Conservation (phyloP, 2,329 filamentous ascomycete species). For the Talaromyces albobiverticillius region DNA sequence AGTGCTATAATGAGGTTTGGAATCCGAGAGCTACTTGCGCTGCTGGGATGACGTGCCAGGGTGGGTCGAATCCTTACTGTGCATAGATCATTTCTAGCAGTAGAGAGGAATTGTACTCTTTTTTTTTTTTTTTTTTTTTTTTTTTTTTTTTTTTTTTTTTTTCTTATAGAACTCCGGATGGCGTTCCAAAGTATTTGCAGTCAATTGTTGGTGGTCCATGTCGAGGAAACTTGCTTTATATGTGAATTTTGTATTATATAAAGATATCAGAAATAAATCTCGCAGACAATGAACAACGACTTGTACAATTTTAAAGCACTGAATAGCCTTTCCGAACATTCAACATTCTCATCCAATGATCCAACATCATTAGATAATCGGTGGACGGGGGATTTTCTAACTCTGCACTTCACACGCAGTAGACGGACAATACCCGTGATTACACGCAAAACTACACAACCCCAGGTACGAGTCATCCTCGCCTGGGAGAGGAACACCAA, state of each 20-base stretch:
- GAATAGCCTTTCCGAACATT: too few relatives aligned
- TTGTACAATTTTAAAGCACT: too few relatives aligned
- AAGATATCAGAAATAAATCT: too few relatives aligned
- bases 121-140: not conserved
- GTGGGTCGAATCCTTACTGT: slow-evolving; percentile 11
- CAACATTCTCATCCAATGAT: too few relatives aligned
- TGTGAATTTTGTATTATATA: too few relatives aligned
- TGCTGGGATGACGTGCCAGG: slow-evolving; percentile 6
- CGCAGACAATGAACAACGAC: too few relatives aligned
- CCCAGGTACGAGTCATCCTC: slow-evolving; percentile 40
- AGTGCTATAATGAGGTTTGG: slow-evolving; percentile 10
- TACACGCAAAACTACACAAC: slow-evolving; percentile 48
- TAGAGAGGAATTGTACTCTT: not conserved
- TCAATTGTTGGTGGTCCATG: too few relatives aligned
- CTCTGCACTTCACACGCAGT: slow-evolving; percentile 16
- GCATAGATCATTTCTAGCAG: not conserved
- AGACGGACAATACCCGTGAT: slow-evolving; percentile 46
- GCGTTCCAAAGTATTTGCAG: too few relatives aligned
- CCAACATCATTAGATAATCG: too few relatives aligned
- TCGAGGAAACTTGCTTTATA: too few relatives aligned
- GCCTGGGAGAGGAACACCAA: slow-evolving; percentile 20
- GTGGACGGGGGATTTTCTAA: not conserved
- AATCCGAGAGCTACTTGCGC: slow-evolving; percentile 7
- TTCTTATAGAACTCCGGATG: not conserved
- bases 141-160: not conserved